Base-by-base conservation (phyloP, 2,329 filamentous ascomycete species). In the Zymoseptoria ardabiliae region DNA sequence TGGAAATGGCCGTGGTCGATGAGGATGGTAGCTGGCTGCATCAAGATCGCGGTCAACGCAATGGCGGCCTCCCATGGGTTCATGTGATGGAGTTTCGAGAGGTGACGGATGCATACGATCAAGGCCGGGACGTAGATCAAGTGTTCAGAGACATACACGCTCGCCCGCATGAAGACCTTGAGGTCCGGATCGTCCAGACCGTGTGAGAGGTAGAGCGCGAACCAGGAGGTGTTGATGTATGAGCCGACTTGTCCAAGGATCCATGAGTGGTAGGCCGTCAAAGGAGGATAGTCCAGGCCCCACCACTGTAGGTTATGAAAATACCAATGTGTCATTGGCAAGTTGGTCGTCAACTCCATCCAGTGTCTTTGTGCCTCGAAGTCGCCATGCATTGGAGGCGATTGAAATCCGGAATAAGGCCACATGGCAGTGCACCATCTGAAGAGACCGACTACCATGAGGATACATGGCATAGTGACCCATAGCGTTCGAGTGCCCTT, bases 231-330 rank as follows among this genome's bases (percentile, higher is more conserved):
- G 64, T 96, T 81, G 73, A 97, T 88, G 45, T 86, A 73, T 56
- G 85, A 81, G 55, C 94, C 94, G 67, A 97, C 83, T 75, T 88
- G 89, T 63, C 94, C 94, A 62, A 95, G 78, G n/a, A 94, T 71
- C 93, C 92, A 97, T 78, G 92, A 97, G 75, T 99, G 94, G 76
- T 99, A 99, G 55, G 94, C 95, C 56, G 94, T 99, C 76, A 99
- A 82, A 56, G 94, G 94, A 58, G 94, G 94, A 74, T 99, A 99
- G 76, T 99, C 94, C 66, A 99, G 82, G 0, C 95, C 95, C 94
- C 94, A 99, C 87, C 93, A 99, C 70, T 93, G 82, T 51, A 97
- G 79, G 72, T 99, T 92, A 74, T 99, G 91, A 71, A 96, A 96
- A 75, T 99, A 99, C 94, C 95, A 99, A 74, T 94, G 89, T 10